Evolutionary conservation across 371 early-diverging fungal genomes (phyloP).

Genomic region (Rhizopus sp.): DNA sequence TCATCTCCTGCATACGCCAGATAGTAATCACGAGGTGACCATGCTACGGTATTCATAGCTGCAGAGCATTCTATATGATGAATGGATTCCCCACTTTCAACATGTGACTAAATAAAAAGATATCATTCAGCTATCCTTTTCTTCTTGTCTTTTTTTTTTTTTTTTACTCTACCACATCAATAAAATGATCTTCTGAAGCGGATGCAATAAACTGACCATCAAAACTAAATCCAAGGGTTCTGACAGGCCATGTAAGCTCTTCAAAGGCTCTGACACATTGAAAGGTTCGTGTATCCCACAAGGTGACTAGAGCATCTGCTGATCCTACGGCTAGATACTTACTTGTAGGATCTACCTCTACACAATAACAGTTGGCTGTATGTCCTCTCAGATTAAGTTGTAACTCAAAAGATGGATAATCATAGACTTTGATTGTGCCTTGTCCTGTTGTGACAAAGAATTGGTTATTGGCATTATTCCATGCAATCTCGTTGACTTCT

Average conservation of each 20-base stretch:
- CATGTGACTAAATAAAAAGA: conserved; percentile 60
- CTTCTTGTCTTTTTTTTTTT: neutral
- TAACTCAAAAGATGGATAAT: conserved; percentile 63
- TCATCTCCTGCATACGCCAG: conserved; percentile 88
- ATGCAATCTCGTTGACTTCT: conserved; percentile 81
- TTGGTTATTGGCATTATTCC: conserved; percentile 76
- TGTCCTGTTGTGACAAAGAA: conserved; percentile 82
- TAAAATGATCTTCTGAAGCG: conserved; percentile 78
- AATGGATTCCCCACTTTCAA: conserved; percentile 75
- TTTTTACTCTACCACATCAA: conserved; percentile 69
- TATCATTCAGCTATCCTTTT: neutral
- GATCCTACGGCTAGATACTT: conserved; percentile 79
- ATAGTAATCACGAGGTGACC: conserved; percentile 80
- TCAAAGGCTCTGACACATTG: conserved; percentile 69
- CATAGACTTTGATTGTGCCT: conserved; percentile 71
- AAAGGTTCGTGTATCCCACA: conserved; percentile 77
- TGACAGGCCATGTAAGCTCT: conserved; percentile 77
- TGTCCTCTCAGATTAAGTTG: conserved; percentile 69
- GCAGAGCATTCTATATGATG: conserved; percentile 69
- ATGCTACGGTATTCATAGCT: conserved; percentile 80
- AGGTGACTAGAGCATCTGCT: conserved; percentile 72
- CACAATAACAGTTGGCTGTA: conserved; percentile 82
- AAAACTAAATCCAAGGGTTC: conserved; percentile 81
- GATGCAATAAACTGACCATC: conserved; percentile 86
- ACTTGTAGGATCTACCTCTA: conserved; percentile 81